Evolutionary conservation across 2,329 filamentous ascomycete genomes (phyloP), one percentile per base, ranked within the genome.

Genomic region (Claviceps quebecensis): DNA sequence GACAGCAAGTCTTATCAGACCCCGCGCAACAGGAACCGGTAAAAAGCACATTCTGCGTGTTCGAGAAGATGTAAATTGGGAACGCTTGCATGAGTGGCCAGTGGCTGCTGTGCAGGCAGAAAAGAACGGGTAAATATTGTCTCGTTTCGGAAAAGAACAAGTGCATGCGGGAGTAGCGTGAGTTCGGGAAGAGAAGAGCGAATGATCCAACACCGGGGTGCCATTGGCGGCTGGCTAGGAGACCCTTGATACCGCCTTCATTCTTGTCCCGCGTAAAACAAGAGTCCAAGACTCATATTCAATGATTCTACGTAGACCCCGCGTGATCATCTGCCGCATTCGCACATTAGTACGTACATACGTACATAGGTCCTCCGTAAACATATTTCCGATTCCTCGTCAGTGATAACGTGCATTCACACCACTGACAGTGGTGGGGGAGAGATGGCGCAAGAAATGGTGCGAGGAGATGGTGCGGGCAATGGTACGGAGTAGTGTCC

Each of bases 1-100:
- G 38, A 22, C 40, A 41, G 29, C 29, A 11, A 34, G 56, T 51
- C 63, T 62, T 65, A 66, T 66, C 56, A 58, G 40, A 52, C 65
- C 55, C 56, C 38, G 51, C 50, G 45, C 53, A 47, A 49, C 34
- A 47, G 45, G 34, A 53, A 34, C 55, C 45, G 17, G 40, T 11
- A 44, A 46, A 44, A 46, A 16, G 44, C 16, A 36, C 26, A 9
- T 34, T 46, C 44, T 46, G 41, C 13, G 19, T 44, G 29, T 29
- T 36, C 44, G 44, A 46, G 44, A 11, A 19, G 17, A 13, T 22
- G 40, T 13, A 34, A 34, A 34, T 34, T 34, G 40, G 11, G 17
- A 16, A 22, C 17, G 26, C 19, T 34, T 14, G 41, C 19, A 23
- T 14, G 40, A n/a, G n/a, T n/a, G n/a, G n/a, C n/a, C n/a, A n/a